phyloP scores from a whole-genome alignment of 257 asterid species.

The Verbascum thapsus region DNA sequence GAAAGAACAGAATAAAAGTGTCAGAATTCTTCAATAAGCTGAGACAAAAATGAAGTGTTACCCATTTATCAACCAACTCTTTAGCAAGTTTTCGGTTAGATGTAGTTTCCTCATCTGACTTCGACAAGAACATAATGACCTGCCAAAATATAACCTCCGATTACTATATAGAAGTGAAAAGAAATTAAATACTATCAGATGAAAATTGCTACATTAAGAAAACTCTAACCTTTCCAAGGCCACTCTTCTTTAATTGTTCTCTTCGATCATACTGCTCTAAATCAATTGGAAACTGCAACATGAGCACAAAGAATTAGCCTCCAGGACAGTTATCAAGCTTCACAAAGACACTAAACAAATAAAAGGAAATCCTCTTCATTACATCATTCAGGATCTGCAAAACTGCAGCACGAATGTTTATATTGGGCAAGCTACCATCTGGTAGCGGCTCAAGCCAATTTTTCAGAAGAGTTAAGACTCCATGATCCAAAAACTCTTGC shows the following conservation, averaged over 20 bases:
- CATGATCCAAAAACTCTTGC: constrained; percentile 89
- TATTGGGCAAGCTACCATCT: constrained; percentile 80
- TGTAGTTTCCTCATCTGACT: constrained; percentile 92
- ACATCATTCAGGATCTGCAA: constrained; percentile 82
- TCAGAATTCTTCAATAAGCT: constrained; percentile 6
- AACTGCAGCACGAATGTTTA: constrained; percentile 87
- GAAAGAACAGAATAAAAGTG: not conserved
- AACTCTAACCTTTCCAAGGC: constrained; percentile 82
- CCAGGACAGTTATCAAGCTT: constrained; percentile 15
- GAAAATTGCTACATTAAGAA: constrained; percentile 8
- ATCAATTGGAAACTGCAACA: constrained; percentile 86
- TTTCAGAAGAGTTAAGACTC: constrained; percentile 54
- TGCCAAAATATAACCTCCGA: constrained; percentile 37
- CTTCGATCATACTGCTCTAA: constrained; percentile 76
- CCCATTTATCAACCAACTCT: constrained; percentile 99
- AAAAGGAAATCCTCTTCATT: constrained; percentile 24
- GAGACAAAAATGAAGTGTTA: constrained; percentile 34
- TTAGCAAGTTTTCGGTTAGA: constrained; percentile 86
- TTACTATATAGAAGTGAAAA: constrained; percentile 5
- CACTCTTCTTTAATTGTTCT: constrained; percentile 88
- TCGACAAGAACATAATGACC: constrained; percentile 92
- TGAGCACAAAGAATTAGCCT: constrained; percentile 31
- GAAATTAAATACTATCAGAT: not conserved
- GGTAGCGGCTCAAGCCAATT: constrained; percentile 75
- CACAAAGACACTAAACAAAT: not conserved